Conservation (phyloP, 1,284 basidiomycete genomes). For the Austroboletus olivaceoglutinosus region DNA sequence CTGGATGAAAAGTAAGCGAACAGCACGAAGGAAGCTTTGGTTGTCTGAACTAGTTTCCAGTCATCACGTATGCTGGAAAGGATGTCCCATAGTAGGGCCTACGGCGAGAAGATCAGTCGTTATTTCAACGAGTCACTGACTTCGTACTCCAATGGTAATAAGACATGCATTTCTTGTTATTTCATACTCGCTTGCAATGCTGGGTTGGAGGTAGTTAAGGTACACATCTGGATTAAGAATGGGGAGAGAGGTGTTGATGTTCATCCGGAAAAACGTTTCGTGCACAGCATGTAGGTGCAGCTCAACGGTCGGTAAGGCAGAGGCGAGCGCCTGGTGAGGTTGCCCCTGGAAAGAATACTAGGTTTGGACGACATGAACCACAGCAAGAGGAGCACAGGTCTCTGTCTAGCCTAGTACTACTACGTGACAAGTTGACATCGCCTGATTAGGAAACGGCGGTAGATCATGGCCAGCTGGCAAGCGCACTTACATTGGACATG, state of each 20-base stretch:
- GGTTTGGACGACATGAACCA: no score
- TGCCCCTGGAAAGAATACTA: no score
- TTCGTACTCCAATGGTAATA: constrained; percentile 24
- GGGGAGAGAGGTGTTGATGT: constrained; percentile 2
- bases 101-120: constrained; percentile 4
- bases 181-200: constrained; percentile 22
- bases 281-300: not conserved
- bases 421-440: not conserved
- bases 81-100: constrained; percentile 30
- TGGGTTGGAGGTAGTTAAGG: constrained; percentile 27
- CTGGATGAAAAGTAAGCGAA: constrained; percentile 30
- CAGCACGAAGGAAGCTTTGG: constrained; percentile 11
- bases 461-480: not conserved
- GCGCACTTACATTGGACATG: constrained; percentile 14
- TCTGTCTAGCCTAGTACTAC: no score
- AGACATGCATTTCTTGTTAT: constrained; percentile 18
- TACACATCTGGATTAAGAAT: constrained; percentile 25
- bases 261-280: constrained; percentile 5
- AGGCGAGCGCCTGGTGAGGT: no score
- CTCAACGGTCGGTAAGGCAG: not conserved
- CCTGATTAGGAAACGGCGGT: not conserved
- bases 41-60: constrained; percentile 16
- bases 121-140: not conserved
- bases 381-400: no score
- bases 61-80: constrained; percentile 23